phyloP scores from a whole-genome alignment of 169 alveolate genomes.

The Eimeria mitis region DNA sequence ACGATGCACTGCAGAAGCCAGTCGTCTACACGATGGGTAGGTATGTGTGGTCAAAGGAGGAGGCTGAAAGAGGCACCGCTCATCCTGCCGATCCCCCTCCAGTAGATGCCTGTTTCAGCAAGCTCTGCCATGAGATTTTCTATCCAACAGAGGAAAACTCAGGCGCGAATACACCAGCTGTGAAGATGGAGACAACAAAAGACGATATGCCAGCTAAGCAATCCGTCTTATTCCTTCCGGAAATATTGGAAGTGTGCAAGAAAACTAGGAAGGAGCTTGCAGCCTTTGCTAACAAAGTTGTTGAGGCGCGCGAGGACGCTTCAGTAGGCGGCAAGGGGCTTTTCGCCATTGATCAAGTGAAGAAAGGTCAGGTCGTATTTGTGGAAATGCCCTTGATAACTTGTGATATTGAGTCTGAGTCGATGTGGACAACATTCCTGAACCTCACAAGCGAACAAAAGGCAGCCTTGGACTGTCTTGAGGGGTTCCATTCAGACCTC shows the following conservation, averaged over 20 bases:
- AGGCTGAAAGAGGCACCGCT: conserved; percentile 49
- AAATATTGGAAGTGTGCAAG: conserved; percentile 39
- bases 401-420: conserved; percentile 57
- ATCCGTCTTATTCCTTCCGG: conserved; percentile 14
- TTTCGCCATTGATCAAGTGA: neutral
- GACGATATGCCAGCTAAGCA: neutral
- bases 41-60: conserved; percentile 66
- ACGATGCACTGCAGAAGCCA: conserved; percentile 64
- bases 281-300: conserved; percentile 29
- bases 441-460: conserved; percentile 56
- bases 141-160: neutral
- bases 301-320: conserved; percentile 48
- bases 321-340: conserved; percentile 68
- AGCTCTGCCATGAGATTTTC: conserved; percentile 48
- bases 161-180: neutral
- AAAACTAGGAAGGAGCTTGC: conserved; percentile 28
- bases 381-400: conserved; percentile 76
- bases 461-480: conserved; percentile 50
- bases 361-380: conserved; percentile 54
- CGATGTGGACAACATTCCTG: conserved; percentile 74
- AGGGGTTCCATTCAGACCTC: conserved; percentile 70
- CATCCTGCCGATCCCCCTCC: conserved; percentile 47
- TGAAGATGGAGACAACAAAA: neutral
- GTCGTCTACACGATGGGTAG: conserved; percentile 65
- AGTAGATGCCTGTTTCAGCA: conserved; percentile 55